A percentile compares a stretch with the other conserved stretches of the same genome.
phyloP scores from a whole-genome alignment of 495 filamentous ascomycete genomes.

The Hypomontagnella submonticulosa region DNA sequence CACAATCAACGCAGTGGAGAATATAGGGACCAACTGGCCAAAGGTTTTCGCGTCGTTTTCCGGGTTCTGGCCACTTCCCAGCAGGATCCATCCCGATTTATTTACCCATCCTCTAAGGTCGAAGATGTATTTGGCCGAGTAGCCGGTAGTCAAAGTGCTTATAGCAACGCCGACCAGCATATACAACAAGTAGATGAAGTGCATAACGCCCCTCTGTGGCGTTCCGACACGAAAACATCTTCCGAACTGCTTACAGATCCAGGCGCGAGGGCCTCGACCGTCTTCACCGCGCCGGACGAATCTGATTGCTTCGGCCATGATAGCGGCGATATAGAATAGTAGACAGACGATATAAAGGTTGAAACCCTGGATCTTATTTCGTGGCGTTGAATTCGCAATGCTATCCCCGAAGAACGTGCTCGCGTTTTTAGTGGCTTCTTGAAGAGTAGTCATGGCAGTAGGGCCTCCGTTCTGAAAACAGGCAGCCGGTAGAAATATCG shows the following conservation, averaged over 20 bases:
- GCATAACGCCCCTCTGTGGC: conserved; percentile 18
- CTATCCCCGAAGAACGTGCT: conserved; percentile 22
- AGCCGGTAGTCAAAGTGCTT: conserved; percentile 19
- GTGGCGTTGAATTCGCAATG: conserved; percentile 30
- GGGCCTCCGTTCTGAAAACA: conserved; percentile 43
- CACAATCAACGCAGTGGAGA: conserved; percentile 49
- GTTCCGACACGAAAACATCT: conserved; percentile 13
- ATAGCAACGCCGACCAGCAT: conserved; percentile 40
- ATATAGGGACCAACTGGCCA: conserved; percentile 51
- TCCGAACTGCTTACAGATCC: conserved; percentile 17
- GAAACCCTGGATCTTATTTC: conserved; percentile 47
- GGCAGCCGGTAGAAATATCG: conserved; percentile 47
- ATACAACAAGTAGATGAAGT: conserved; percentile 41
- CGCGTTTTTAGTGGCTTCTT: conserved; percentile 20
- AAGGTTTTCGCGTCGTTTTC: conserved; percentile 52
- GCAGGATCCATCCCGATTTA: conserved; percentile 44
- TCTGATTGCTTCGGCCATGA: conserved; percentile 38
- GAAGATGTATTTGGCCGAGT: conserved; percentile 43
- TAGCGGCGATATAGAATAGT: conserved; percentile 43
- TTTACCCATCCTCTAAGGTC: conserved; percentile 47
- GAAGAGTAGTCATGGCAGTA: conserved; percentile 12
- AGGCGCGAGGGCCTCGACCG: conserved; percentile 27
- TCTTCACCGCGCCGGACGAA: conserved; percentile 39
- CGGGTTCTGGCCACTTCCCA: conserved; percentile 32
- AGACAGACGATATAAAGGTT: conserved; percentile 45